Evolutionary conservation across 768 basidiomycete species (phyloP).

Genomic region (Lactarius evosmus): DNA sequence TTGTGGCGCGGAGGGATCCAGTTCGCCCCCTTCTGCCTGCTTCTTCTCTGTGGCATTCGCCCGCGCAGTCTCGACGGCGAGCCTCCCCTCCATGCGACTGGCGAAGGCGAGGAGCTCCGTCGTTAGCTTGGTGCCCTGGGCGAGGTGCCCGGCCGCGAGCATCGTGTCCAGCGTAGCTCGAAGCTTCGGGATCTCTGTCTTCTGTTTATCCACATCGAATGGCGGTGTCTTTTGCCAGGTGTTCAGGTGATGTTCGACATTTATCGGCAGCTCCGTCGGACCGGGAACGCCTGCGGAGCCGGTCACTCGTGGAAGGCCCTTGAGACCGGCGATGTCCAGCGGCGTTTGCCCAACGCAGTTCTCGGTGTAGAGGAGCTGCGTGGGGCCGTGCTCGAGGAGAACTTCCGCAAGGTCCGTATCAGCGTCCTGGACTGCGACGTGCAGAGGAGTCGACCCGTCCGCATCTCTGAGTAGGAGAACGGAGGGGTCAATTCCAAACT

Average conservation of each 20-base stretch:
- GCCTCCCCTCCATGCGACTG: conserved; percentile 8
- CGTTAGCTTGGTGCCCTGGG: conserved; percentile 8
- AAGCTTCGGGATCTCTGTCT: conserved; percentile 21
- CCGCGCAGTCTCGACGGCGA: background rate
- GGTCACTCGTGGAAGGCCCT: conserved; percentile 15
- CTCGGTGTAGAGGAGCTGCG: conserved; percentile 45
- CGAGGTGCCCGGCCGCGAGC: conserved; percentile 18
- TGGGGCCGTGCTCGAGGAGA: conserved; percentile 40
- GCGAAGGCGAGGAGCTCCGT: conserved; percentile 22
- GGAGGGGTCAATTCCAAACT: conserved; percentile 39
- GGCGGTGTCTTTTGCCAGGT: background rate
- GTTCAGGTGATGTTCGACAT: background rate
- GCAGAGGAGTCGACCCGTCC: conserved; percentile 52
- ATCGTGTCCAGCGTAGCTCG: conserved; percentile 18
- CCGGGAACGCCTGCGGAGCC: background rate
- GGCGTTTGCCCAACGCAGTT: conserved; percentile 40
- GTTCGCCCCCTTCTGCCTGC: background rate
- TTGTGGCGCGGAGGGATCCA: background rate
- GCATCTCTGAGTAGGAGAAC: conserved; percentile 42
- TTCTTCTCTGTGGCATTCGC: background rate
- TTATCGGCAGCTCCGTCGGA: background rate
- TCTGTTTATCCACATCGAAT: conserved; percentile 21
- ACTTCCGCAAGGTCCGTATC: conserved; percentile 38
- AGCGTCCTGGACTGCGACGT: conserved; percentile 42
- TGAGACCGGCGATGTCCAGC: conserved; percentile 30